These are phyloP conservation scores for Carex kokanica DNA, from an alignment of 176 grass and related monocot species.

Conservation along the genomic window DNA sequence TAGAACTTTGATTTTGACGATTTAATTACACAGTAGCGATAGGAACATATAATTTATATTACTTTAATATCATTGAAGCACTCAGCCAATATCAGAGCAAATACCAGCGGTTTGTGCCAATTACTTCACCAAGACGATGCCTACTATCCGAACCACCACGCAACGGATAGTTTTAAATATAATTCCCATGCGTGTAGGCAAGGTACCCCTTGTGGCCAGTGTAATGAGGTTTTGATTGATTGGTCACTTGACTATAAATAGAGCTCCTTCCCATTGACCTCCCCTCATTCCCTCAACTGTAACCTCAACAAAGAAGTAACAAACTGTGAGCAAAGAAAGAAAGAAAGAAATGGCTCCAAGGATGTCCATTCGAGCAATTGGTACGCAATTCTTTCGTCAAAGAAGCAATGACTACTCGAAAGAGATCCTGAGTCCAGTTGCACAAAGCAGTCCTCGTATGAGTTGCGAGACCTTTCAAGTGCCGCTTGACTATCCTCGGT, in stretches of 20 bases:
- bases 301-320: not conserved
- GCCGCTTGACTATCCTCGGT: conserved; percentile 40
- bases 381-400: not conserved
- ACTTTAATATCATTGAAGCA: not conserved
- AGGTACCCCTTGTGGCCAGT: not conserved
- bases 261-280: not conserved
- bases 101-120: not conserved
- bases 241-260: conserved; percentile 18
- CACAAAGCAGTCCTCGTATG: conserved; percentile 10
- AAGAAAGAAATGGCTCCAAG: conserved; percentile 15
- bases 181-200: conserved; percentile 8
- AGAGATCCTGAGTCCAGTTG: not conserved
- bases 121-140: conserved; percentile 1
- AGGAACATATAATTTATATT: not conserved
- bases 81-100: not conserved
- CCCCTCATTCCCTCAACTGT: not conserved
- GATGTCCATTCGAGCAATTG: conserved; percentile 7
- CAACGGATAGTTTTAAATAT: not conserved
- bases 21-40: not conserved
- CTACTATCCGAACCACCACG: not conserved
- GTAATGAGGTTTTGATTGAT: not conserved
- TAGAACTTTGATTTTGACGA: not conserved
- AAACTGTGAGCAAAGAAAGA: not conserved
- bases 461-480: conserved; percentile 33
- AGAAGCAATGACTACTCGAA: conserved; percentile 18